Evolutionary conservation across 2,329 filamentous ascomycete genomes (phyloP).

Genomic region (Calonectria crousiana): DNA sequence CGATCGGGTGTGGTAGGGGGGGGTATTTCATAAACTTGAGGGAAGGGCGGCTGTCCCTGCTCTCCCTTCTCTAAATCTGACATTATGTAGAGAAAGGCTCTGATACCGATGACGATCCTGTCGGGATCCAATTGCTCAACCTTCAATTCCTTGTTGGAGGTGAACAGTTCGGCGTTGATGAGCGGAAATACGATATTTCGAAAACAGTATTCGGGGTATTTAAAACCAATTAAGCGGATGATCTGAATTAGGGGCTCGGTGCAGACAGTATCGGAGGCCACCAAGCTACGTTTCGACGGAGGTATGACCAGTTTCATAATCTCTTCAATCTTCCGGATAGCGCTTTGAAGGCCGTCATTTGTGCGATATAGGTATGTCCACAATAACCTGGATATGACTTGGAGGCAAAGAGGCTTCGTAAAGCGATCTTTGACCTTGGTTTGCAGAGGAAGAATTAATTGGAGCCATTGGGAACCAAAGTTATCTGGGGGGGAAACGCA

Average conservation of each 20-base stretch:
- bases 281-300: constrained; percentile 80
- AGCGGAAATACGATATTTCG: constrained; percentile 93
- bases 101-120: constrained; percentile 96
- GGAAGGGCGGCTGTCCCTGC: constrained; percentile 83
- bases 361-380: constrained; percentile 96
- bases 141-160: constrained; percentile 79
- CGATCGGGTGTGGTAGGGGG: constrained; percentile 55
- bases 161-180: constrained; percentile 92
- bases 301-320: constrained; percentile 88
- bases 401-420: constrained; percentile 82
- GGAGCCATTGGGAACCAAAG: constrained; percentile 89
- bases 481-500: constrained; percentile 89
- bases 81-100: constrained; percentile 93
- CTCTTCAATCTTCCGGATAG: constrained; percentile 87
- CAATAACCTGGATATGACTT: constrained; percentile 88
- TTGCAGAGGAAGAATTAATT: constrained; percentile 81
- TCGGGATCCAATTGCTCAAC: constrained; percentile 96
- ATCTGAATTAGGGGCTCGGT: constrained; percentile 93
- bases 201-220: constrained; percentile 94
- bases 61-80: constrained; percentile 90
- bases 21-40: constrained; percentile 69
- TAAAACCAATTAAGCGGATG: constrained; percentile 93
- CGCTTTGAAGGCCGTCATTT: constrained; percentile 75
- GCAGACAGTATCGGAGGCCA: constrained; percentile 86
- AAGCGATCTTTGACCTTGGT: constrained; percentile 86